Percentiles rank a stretch among this genome's conserved stretches.
phyloP scores from a whole-genome alignment of 2,329 filamentous ascomycete species.

The Chrysoporthe cubensis region DNA sequence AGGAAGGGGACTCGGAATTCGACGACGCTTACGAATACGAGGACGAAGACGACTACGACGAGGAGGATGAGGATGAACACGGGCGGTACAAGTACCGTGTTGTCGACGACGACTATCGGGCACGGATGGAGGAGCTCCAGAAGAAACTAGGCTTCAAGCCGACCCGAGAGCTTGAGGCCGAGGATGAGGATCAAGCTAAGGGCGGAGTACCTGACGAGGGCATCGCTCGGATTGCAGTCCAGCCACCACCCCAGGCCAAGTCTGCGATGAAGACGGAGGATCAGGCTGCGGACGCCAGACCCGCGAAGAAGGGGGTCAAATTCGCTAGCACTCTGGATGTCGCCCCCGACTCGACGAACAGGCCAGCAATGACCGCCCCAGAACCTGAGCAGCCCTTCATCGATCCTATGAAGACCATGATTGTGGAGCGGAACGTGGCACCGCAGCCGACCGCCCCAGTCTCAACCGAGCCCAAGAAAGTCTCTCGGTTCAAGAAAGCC shows the following conservation, averaged over 20 bases:
- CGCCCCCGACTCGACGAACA: constrained; percentile 47
- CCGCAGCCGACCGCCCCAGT: constrained; percentile 21
- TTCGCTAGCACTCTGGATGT: constrained; percentile 79
- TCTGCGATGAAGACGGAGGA: constrained; percentile 33
- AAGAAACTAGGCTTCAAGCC: constrained; percentile 68
- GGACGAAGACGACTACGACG: constrained; percentile 52
- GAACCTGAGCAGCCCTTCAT: constrained; percentile 32
- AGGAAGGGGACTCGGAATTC: constrained; percentile 39
- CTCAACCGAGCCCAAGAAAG: constrained; percentile 41
- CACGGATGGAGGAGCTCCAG: constrained; percentile 85
- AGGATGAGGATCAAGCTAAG: constrained; percentile 32
- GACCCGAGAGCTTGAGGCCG: constrained; percentile 42
- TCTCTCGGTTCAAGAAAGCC: constrained; percentile 58
- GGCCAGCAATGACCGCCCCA: constrained; percentile 35
- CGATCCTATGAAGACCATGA: constrained; percentile 32
- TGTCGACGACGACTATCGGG: constrained; percentile 74
- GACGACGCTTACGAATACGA: constrained; percentile 48
- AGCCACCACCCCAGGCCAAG: constrained; percentile 37
- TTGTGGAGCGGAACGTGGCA: constrained; percentile 36
- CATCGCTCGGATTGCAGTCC: constrained; percentile 61
- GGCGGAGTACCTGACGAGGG: constrained; percentile 45
- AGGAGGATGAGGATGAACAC: constrained; percentile 65
- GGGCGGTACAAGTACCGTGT: constrained; percentile 72
- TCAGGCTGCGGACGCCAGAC: constrained; percentile 31
- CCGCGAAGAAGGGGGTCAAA: constrained; percentile 72